phyloP scores from a whole-genome alignment of 371 early-diverging fungal species.

The Synchytrium microbalum region DNA sequence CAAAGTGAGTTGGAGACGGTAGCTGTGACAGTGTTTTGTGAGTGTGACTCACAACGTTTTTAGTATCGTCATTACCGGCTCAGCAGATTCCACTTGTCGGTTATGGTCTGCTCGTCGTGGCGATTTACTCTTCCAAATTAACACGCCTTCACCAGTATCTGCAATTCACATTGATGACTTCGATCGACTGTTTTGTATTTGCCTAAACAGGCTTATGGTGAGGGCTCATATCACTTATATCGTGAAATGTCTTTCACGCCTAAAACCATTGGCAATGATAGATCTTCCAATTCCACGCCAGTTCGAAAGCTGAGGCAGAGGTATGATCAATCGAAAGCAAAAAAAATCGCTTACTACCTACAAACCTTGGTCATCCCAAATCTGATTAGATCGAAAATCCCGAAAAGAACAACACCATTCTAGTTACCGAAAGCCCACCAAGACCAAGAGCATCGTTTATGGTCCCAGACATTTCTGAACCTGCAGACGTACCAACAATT shows the following conservation, averaged over 20 bases:
- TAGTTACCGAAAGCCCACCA: too few relatives aligned
- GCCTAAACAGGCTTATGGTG: constrained; percentile 41
- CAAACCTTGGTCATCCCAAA: too few relatives aligned
- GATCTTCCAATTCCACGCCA: constrained; percentile 1
- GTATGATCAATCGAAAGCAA: not conserved
- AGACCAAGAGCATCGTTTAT: too few relatives aligned
- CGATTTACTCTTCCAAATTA: constrained; percentile 50
- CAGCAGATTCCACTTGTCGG: constrained; percentile 43
- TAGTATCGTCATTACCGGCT: constrained; percentile 48
- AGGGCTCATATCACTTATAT: not conserved
- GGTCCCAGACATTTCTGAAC: too few relatives aligned
- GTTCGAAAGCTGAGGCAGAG: constrained; percentile 3
- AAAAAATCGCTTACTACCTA: not conserved
- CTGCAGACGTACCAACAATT: too few relatives aligned
- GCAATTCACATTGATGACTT: constrained; percentile 19
- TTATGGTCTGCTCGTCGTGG: constrained; percentile 46
- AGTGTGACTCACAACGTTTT: not conserved
- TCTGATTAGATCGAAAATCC: too few relatives aligned
- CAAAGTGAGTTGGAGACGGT: constrained; percentile 27
- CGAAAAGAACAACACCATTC: too few relatives aligned
- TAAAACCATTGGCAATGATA: constrained; percentile 6
- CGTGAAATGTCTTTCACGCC: not conserved
- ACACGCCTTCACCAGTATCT: constrained; percentile 39
- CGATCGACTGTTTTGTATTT: constrained; percentile 28
- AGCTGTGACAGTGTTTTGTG: too few relatives aligned